phyloP scores from a whole-genome alignment of 495 filamentous ascomycete genomes.

The Aspergillus hancockii region DNA sequence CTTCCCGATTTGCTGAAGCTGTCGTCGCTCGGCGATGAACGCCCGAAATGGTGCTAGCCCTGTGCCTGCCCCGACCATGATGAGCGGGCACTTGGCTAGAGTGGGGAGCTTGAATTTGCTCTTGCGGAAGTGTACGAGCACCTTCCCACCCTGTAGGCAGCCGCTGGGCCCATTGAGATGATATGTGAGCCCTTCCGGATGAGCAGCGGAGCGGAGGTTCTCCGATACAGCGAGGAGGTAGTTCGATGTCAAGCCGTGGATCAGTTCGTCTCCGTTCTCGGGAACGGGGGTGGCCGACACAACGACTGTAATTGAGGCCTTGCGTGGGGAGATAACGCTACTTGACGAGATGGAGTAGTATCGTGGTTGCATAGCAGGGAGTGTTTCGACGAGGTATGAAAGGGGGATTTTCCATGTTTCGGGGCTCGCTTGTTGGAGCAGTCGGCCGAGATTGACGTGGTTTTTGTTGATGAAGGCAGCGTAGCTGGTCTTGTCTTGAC shows the following conservation, averaged over 20 bases:
- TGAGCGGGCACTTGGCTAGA: slow-evolving; percentile 31
- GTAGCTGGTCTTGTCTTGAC: slow-evolving; percentile 37
- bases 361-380: slow-evolving; percentile 45
- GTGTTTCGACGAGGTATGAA: slow-evolving; percentile 45
- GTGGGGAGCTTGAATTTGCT: slow-evolving; percentile 49
- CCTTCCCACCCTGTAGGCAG: slow-evolving; percentile 27
- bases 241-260: slow-evolving; percentile 50
- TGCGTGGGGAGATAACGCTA: slow-evolving; percentile 43
- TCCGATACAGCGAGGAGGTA: slow-evolving; percentile 45
- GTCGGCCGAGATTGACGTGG: slow-evolving; percentile 43
- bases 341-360: slow-evolving; percentile 59
- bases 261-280: slow-evolving; percentile 24
- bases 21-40: slow-evolving; percentile 46
- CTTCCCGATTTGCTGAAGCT: slow-evolving; percentile 38
- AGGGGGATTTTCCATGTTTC: slow-evolving; percentile 44
- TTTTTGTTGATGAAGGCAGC: slow-evolving; percentile 30
- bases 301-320: slow-evolving; percentile 45
- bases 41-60: slow-evolving; percentile 51
- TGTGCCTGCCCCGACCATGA: slow-evolving; percentile 51
- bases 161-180: slow-evolving; percentile 34
- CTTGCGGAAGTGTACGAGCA: slow-evolving; percentile 45
- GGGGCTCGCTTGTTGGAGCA: slow-evolving; percentile 33
- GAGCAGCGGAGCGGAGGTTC: slow-evolving; percentile 19
- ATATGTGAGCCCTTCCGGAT: slow-evolving; percentile 36
- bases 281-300: slow-evolving; percentile 34